Conservation (phyloP, 371 early-diverging fungal species). For the Quaeritorhiza haematococci region DNA sequence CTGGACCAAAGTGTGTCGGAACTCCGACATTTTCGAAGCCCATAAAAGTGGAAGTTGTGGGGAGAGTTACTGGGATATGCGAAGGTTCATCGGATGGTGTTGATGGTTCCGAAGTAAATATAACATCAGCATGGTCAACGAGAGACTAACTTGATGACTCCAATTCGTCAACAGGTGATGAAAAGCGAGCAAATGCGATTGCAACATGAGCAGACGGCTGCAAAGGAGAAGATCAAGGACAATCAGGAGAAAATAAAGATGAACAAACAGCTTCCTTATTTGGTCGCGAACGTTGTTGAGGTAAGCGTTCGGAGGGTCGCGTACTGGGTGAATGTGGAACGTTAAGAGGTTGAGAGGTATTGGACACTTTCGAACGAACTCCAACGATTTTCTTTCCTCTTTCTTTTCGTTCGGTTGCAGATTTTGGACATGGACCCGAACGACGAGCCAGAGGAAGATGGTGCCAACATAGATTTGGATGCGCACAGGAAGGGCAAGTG, state of each 20-base stretch:
- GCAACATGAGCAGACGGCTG: slow-evolving; percentile 80
- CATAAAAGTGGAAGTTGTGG: no score
- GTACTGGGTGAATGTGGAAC: neutral
- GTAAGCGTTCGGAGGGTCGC: slow-evolving; percentile 38
- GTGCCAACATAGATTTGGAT: slow-evolving; percentile 90
- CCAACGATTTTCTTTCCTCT: neutral
- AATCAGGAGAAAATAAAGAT: slow-evolving; percentile 98
- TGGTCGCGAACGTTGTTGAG: slow-evolving; percentile 99
- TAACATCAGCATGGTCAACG: no score
- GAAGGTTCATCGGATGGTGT: no score
- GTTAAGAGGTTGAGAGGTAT: neutral
- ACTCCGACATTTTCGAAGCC: no score
- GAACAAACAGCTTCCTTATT: slow-evolving; percentile 98
- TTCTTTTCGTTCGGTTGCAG: no score
- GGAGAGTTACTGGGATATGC: no score
- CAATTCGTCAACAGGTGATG: slow-evolving; percentile 60
- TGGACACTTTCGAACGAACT: neutral
- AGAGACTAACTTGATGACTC: no score
- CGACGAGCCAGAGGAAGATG: slow-evolving; percentile 83
- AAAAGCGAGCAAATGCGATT: slow-evolving; percentile 84
- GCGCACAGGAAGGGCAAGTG: slow-evolving; percentile 92
- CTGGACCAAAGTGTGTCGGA: no score
- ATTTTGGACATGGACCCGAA: slow-evolving; percentile 90
- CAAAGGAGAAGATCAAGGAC: slow-evolving; percentile 94
- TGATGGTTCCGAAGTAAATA: no score